Base-by-base conservation (phyloP, 495 filamentous ascomycete species). In the Sabuloglossum arenarium region DNA sequence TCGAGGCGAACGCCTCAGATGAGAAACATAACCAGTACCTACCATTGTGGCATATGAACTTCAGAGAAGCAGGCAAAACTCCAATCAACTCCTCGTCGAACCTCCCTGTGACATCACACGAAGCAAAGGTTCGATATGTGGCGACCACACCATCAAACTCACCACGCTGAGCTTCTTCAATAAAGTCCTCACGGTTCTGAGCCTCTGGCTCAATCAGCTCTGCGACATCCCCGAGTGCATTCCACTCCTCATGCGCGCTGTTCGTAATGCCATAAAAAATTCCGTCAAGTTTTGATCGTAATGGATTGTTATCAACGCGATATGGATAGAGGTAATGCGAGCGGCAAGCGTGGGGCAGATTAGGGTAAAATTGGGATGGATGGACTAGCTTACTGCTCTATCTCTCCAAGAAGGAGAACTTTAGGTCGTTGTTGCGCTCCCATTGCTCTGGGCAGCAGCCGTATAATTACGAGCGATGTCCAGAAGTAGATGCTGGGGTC, bases 41-140 rank as follows among this genome's bases (percentile, higher is more conserved):
- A 72, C 73, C 88, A 62, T 87, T 89, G 65, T 95, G 88, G 63
- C 79, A 84, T 59, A 94, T 75, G 66, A 84, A 94, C 59, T 77
- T 81, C 39, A 94, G 64, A 2, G 77, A 81, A 32, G 64, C 69
- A 0, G 79, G 78, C 1, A 90, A 67, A 11, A 68, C 72, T 14
- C 69, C 66, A n/a, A 86, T 67, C 25, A 89, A 66, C 63, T 70
- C 68, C 53, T 62, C 61, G 56, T 72, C 68, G 52, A 67, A 69
- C 24, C 59, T 25, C 2, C 90, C 90, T 0, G 89, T 93, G 58
- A 84, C 69, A 0, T 58, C 50, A 23, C 76, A 70, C 46, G 82
- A 88, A 31, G 62, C 65, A 62, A 94, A 88, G 24, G 86, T 94
- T 11, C 90, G 78, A 70, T 88, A 95, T 46, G 75, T 74, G 11